phyloP scores from a whole-genome alignment of 2,329 filamentous ascomycete genomes.

The Penicillium sp. region DNA sequence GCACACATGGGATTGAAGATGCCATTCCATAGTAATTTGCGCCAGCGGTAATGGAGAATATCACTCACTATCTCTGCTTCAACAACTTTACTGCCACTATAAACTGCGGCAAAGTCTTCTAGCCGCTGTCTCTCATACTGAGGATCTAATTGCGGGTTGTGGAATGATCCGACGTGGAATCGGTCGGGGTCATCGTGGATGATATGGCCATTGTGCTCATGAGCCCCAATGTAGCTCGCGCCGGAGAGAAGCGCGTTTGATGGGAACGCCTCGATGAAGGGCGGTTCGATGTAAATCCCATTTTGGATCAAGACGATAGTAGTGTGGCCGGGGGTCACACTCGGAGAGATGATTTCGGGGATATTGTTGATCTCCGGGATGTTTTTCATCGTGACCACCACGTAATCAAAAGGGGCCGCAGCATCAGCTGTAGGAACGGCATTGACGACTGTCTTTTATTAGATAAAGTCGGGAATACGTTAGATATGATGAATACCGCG shows the following conservation, averaged over 20 bases:
- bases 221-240: constrained; percentile 53
- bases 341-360: constrained; percentile 36
- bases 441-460: constrained; percentile 43
- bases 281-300: constrained; percentile 62
- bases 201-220: constrained; percentile 52
- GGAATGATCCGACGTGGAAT: constrained; percentile 53
- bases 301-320: constrained; percentile 61
- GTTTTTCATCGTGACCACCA: constrained; percentile 61
- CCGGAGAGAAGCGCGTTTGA: constrained; percentile 54
- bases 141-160: constrained; percentile 23
- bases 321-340: constrained; percentile 52
- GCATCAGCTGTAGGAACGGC: constrained; percentile 44
- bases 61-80: constrained; percentile 38
- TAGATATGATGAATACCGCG: constrained; percentile 17
- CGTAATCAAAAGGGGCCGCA: constrained; percentile 50
- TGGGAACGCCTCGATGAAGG: constrained; percentile 52
- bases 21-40: constrained; percentile 50
- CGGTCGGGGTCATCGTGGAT: constrained; percentile 54
- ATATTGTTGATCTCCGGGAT: constrained; percentile 49
- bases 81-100: constrained; percentile 48
- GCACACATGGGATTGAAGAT: constrained; percentile 55
- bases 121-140: constrained; percentile 1
- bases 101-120: constrained; percentile 48
- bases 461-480: constrained; percentile 1
- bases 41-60: constrained; percentile 31